These are phyloP conservation scores for Macrophomina pseudophaseolina DNA, from an alignment of 2,329 filamentous ascomycete species.

Conservation along the genomic window DNA sequence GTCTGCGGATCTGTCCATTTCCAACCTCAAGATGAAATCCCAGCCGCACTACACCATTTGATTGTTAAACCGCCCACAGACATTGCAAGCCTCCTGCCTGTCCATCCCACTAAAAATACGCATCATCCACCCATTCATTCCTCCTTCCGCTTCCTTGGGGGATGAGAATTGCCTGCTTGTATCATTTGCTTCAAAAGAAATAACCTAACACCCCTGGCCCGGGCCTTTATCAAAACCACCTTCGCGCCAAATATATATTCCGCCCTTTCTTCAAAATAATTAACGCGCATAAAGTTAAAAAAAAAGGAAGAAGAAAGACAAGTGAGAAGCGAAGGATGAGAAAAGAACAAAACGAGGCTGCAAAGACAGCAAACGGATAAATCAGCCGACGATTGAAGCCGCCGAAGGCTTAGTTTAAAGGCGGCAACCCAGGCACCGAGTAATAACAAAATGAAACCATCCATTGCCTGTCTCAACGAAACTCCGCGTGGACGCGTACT, in stretches of 20 bases:
- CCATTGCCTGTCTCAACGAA: background rate
- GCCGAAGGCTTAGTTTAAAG: background rate
- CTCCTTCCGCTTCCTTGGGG: background rate
- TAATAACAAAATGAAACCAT: background rate
- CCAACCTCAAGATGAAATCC: no score
- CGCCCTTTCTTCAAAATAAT: background rate
- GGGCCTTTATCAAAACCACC: background rate
- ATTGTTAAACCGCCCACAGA: no score
- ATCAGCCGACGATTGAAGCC: background rate
- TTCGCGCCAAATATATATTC: background rate
- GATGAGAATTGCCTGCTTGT: background rate
- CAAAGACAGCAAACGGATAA: no score
- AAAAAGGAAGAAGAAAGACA: background rate
- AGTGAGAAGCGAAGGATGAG: background rate
- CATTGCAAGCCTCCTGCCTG: no score
- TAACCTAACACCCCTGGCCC: background rate
- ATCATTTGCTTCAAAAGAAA: background rate
- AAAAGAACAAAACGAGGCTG: background rate
- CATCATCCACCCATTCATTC: background rate
- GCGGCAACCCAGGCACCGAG: background rate
- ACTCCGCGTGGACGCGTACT: slow-evolving; percentile 4
- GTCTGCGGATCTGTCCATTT: no score
- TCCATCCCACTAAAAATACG: no score
- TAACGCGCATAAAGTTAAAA: background rate
- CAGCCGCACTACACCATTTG: no score